These are phyloP conservation scores for Solanum etuberosum DNA, from an alignment of 257 asterid species.

Conservation along the genomic window DNA sequence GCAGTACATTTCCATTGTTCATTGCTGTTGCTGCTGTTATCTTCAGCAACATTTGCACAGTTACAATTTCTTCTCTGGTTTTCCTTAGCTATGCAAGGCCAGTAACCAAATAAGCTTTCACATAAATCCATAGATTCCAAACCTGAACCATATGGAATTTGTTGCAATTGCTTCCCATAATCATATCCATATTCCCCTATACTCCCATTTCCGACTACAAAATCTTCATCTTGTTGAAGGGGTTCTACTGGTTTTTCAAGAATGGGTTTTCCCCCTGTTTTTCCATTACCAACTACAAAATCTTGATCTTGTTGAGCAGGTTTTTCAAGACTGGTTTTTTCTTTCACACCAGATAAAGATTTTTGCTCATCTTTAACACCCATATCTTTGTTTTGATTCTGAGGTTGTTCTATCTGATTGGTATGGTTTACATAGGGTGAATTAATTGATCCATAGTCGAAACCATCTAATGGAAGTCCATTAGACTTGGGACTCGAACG, in stretches of 20 bases:
- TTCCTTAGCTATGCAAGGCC: constrained; percentile 68
- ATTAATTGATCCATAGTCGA: constrained; percentile 29
- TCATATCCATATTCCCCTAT: constrained; percentile 13
- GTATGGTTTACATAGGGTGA: constrained; percentile 29
- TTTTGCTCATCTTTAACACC: background rate
- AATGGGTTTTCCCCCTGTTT: background rate
- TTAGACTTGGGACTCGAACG: constrained; percentile 17
- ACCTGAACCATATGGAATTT: constrained; percentile 60
- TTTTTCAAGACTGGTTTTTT: constrained; percentile 2
- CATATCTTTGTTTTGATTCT: constrained; percentile 1
- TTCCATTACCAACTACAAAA: constrained; percentile 1
- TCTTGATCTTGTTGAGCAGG: background rate
- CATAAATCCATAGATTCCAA: constrained; percentile 73
- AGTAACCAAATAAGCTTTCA: constrained; percentile 69
- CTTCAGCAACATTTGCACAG: constrained; percentile 12
- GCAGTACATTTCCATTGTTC: constrained; percentile 61
- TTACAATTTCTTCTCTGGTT: constrained; percentile 10
- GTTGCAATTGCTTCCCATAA: constrained; percentile 9
- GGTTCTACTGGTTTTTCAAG: background rate
- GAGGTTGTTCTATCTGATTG: constrained; percentile 3
- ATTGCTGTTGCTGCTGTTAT: background rate
- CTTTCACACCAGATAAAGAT: background rate
- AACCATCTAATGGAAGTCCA: background rate
- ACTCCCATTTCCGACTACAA: constrained; percentile 1
- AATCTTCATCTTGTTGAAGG: background rate